These are phyloP conservation scores for Pleurotus eryngii DNA, from an alignment of 768 basidiomycete species.

Conservation along the genomic window DNA sequence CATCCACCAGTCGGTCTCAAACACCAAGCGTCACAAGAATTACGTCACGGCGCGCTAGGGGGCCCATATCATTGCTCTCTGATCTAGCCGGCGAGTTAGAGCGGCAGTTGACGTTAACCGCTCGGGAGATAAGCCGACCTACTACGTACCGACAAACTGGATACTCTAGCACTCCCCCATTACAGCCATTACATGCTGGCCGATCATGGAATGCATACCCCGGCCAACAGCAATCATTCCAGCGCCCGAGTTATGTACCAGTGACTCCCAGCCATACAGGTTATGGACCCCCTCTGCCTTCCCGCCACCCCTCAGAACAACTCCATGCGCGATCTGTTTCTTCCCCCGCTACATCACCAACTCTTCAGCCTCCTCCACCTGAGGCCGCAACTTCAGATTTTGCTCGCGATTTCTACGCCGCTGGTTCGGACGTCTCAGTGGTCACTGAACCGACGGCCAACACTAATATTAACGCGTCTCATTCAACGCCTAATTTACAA, in stretches of 20 bases:
- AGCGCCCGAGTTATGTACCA: not conserved
- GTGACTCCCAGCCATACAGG: not conserved
- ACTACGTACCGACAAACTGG: conserved; percentile 1
- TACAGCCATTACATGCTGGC: not conserved
- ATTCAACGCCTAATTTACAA: conserved; percentile 1
- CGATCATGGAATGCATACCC: not conserved
- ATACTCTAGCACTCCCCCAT: not conserved
- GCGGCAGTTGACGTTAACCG: not conserved
- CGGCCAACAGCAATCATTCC: conserved; percentile 3
- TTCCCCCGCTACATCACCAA: conserved; percentile 3
- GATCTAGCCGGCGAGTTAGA: conserved; percentile 2
- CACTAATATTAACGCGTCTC: not conserved
- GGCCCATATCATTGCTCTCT: not conserved
- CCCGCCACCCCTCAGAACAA: not conserved
- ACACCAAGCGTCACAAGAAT: too few species aligned
- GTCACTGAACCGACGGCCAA: not conserved
- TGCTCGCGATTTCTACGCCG: conserved; percentile 60
- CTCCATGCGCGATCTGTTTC: conserved; percentile 1
- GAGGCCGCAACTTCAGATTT: conserved; percentile 42
- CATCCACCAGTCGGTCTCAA: conserved; percentile 13
- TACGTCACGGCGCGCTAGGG: not conserved
- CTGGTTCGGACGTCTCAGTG: conserved; percentile 26
- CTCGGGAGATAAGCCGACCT: not conserved
- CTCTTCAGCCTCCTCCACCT: conserved; percentile 1
- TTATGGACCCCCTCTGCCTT: not conserved